These are phyloP conservation scores for Paramecium primaurelia DNA, from an alignment of 73 alveolate genomes.

Conservation along the genomic window DNA sequence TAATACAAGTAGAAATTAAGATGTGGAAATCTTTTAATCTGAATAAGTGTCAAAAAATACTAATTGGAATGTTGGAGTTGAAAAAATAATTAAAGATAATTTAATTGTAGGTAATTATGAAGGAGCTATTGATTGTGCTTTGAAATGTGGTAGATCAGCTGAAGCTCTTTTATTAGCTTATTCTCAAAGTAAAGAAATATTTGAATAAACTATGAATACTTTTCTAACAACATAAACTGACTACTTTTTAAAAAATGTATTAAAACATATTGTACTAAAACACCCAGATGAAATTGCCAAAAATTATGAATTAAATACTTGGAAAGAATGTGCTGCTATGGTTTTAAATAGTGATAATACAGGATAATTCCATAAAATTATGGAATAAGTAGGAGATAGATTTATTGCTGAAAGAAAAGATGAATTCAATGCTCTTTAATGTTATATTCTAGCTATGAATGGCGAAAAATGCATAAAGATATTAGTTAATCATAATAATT, in stretches of 20 bases:
- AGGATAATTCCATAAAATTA: constrained; percentile 59
- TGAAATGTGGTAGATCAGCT: constrained; percentile 91
- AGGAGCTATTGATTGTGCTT: constrained; percentile 94
- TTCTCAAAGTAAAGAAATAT: constrained; percentile 81
- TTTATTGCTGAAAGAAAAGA: constrained; percentile 70
- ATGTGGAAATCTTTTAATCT: constrained; percentile 59
- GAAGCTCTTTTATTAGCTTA: constrained; percentile 93
- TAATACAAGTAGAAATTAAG: neutral
- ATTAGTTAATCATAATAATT: constrained; percentile 63
- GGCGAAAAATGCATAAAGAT: constrained; percentile 65
- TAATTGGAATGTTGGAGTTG: constrained; percentile 97
- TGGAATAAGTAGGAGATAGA: constrained; percentile 73
- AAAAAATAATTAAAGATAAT: constrained; percentile 88
- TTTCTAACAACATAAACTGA: constrained; percentile 87
- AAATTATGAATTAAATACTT: constrained; percentile 80
- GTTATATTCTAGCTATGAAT: constrained; percentile 75
- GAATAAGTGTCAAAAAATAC: constrained; percentile 86
- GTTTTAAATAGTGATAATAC: constrained; percentile 53
- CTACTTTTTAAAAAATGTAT: constrained; percentile 81
- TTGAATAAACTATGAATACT: constrained; percentile 85
- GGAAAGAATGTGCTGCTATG: constrained; percentile 95
- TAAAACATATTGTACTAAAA: constrained; percentile 83
- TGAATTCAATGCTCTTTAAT: constrained; percentile 71
- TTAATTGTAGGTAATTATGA: constrained; percentile 93
- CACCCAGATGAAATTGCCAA: constrained; percentile 88